Base-by-base conservation (phyloP, 2,329 filamentous ascomycete genomes). In the Cladophialophora immunda region DNA sequence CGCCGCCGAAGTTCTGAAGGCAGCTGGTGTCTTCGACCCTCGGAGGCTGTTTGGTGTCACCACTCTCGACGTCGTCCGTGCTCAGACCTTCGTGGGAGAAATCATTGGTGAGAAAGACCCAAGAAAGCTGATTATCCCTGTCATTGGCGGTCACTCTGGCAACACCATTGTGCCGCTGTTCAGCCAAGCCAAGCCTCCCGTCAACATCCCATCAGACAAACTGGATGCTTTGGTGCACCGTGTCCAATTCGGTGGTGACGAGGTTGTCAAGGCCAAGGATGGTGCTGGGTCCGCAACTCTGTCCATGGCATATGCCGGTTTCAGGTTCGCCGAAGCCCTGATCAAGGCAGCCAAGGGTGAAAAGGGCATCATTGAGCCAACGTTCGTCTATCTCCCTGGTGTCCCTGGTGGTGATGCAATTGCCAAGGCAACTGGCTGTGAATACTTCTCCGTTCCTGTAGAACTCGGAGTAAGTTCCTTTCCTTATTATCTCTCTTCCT, bases 11-110 rank as follows among this genome's bases (percentile, higher is more conserved):
- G 92, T 97, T 69, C 90, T 99, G 80, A 98, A 97, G 89, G 86
- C 87, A 75, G 93, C 93, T 80, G 90, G 90, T 75, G 93, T 97
- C 77, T 99, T 98, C 84, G 91, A 99, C 86, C 86, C 95, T 74
- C 91, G 95, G 87, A 93, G 91, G 80, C 90, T 99, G 71, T 99
- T 99, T 78, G 95, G 95, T 87, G 95, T 99, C 79, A 99, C 95
- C 78, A 98, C 95, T 58, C 91, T 99, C 75, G 95, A 99, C 81
- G 94, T 99, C 76, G 95, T 99, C 78, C 94, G 95, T 79, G 93
- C 95, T 74, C 93, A 97, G 87, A 97, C 94, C 72, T 99, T 99
- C 79, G 92, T 97, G 68, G 91, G 93, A 75, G 89, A 92, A 77
- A 90, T 96, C 76, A 87, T 87, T 69, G 93, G 94, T 82, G 89